Evolutionary conservation across 441 rosid species (phyloP), one percentile per base, ranked within the genome.

Genomic region (Rhodomyrtus psidioides): DNA sequence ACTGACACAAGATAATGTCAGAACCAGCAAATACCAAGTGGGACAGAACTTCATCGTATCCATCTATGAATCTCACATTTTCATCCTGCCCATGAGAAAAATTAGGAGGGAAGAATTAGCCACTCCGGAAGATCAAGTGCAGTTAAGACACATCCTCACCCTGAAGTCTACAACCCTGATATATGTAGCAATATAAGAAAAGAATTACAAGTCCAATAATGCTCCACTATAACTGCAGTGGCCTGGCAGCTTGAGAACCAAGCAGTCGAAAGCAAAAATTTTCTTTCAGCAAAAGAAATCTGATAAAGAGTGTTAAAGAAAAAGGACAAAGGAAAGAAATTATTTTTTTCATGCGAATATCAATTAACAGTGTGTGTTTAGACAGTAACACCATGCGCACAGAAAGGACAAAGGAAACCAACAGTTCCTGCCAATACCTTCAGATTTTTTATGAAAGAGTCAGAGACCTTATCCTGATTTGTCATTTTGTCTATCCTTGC

Each of bases 1-100:
- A 89, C 55, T 87, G 88, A 76, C 95, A 95, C 85, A 94, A 87
- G 79, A 95, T 92, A 82, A 95, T 90, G 91, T 95, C 96, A 55
- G 95, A 92, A 89, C 94, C 98, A 60, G 94, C 95, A 82, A 90
- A 85, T 86, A 92, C 81, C 89, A 93, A 84, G 91, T 93, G 98
- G 75, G 88, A 90, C 59, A 93, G 62, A 62, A 57, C 93, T 84
- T 95, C 94, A 51, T 91, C 91, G 28, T 88, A 88, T 89, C 85
- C 83, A 83, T 84, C 83, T 17, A 95, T 76, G 88, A 93, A 86
- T 90, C 86, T 91, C 84, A 93, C 85, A 51, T 85, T 89, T 83
- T 87, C 92, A 89, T 88, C 92, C 95, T 95, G 93, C 57, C 83
- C 84, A 83, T 83, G 88, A 53, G 86, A 56, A 81, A 84, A 85